Evolutionary conservation across 2,329 filamentous ascomycete genomes (phyloP).

Genomic region (Apiospora koreana): DNA sequence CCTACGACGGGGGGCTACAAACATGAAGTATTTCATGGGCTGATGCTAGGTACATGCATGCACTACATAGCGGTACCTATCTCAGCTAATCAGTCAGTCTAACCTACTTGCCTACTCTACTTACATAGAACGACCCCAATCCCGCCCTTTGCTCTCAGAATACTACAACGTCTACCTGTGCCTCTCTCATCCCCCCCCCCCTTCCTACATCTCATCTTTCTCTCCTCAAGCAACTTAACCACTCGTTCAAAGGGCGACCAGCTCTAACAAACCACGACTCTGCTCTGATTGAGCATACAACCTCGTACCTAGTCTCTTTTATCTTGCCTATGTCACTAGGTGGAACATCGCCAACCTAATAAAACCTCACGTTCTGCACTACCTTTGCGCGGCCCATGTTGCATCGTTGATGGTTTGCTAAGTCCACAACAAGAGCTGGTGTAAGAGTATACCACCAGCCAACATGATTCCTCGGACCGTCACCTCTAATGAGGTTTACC

Average conservation of each 20-base stretch:
- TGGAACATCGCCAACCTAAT: neutral
- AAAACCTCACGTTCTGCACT: neutral
- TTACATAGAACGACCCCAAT: neutral
- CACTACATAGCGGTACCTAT: neutral
- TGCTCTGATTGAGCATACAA: neutral
- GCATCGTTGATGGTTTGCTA: neutral
- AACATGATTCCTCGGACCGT: slow-evolving; percentile 61
- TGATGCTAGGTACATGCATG: neutral
- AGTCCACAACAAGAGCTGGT: neutral
- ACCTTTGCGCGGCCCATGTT: neutral
- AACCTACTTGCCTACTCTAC: neutral
- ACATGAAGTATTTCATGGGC: neutral
- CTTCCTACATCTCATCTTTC: neutral
- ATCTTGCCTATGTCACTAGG: neutral
- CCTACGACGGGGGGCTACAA: neutral
- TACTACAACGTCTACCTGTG: neutral
- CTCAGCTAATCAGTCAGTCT: no score
- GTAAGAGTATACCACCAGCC: neutral
- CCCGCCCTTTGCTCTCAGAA: neutral
- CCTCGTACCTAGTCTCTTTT: neutral
- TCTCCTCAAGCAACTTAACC: neutral
- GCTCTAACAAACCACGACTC: neutral
- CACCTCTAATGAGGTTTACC: slow-evolving; percentile 74
- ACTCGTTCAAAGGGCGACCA: neutral
- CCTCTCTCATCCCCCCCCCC: neutral